Evolutionary conservation across 208 protist species (phyloP).

Genomic region (Porcisia hertigi): DNA sequence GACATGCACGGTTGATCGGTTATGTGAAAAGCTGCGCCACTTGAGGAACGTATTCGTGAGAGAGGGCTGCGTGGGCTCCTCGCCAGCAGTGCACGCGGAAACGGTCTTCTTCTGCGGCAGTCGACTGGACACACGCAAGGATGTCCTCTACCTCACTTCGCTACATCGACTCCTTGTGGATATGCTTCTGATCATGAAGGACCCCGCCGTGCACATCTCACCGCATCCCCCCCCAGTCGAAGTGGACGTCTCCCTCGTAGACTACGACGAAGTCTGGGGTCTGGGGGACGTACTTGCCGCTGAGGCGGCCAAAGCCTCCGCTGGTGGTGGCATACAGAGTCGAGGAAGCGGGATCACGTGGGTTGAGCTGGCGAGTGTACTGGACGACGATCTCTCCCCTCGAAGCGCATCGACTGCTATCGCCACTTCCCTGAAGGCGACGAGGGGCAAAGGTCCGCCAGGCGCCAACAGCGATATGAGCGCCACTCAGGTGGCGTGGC

Average conservation of each 20-base stretch:
- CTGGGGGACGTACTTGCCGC: constrained; percentile 40
- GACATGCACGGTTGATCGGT: neutral
- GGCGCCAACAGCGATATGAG: neutral
- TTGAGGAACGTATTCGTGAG: neutral
- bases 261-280: constrained; percentile 49
- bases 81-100: neutral
- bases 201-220: neutral
- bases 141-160: constrained; percentile 11
- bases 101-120: constrained; percentile 15
- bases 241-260: constrained; percentile 41
- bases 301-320: neutral
- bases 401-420: neutral
- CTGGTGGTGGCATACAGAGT: neutral
- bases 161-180: constrained; percentile 14
- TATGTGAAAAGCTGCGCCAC: neutral
- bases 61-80: neutral
- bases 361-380: neutral
- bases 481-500: neutral
- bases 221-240: neutral
- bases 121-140: constrained; percentile 13
- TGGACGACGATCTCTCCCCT: neutral
- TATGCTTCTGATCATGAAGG: neutral
- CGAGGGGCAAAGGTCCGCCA: neutral
- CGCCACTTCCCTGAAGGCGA: neutral
- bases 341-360: neutral